Evolutionary conservation across 495 filamentous ascomycete species (phyloP).

Genomic region (Apodospora peruviana): DNA sequence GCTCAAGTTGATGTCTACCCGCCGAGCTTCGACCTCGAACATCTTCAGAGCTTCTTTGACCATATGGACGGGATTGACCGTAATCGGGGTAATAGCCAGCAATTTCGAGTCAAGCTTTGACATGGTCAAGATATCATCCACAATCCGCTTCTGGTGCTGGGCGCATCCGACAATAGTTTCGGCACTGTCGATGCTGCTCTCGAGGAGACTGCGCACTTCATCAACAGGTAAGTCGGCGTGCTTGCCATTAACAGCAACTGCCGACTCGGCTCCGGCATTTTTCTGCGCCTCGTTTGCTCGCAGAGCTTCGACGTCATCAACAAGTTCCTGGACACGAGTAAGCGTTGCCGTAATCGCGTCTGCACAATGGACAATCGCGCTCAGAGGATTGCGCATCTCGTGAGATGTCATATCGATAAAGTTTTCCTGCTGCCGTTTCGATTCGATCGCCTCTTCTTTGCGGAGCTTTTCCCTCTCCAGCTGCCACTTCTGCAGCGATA

Average conservation of each 20-base stretch:
- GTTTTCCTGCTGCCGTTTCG: constrained; percentile 52
- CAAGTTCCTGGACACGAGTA: constrained; percentile 22
- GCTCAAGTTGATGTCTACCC: constrained; percentile 58
- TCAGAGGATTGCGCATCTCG: constrained; percentile 72
- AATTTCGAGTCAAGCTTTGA: constrained; percentile 74
- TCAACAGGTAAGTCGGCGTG: neutral
- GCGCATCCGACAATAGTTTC: constrained; percentile 72
- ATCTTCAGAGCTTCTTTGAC: constrained; percentile 61
- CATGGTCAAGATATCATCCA: constrained; percentile 72
- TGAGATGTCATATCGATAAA: constrained; percentile 78
- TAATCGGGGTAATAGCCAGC: constrained; percentile 61
- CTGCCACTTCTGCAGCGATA: constrained; percentile 34
- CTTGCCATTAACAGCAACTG: neutral
- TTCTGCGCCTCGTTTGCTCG: neutral
- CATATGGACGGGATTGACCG: constrained; percentile 57
- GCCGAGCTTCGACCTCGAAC: constrained; percentile 64
- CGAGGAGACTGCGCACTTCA: constrained; percentile 34
- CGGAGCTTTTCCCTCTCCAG: constrained; percentile 30
- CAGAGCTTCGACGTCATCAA: constrained; percentile 2
- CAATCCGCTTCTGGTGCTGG: constrained; percentile 73
- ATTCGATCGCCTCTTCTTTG: constrained; percentile 41
- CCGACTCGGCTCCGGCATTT: neutral
- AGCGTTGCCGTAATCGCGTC: constrained; percentile 43
- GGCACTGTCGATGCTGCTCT: constrained; percentile 57
- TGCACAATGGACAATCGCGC: constrained; percentile 65